phyloP scores from a whole-genome alignment of 1,284 basidiomycete species.

The Leccinum variabile region DNA sequence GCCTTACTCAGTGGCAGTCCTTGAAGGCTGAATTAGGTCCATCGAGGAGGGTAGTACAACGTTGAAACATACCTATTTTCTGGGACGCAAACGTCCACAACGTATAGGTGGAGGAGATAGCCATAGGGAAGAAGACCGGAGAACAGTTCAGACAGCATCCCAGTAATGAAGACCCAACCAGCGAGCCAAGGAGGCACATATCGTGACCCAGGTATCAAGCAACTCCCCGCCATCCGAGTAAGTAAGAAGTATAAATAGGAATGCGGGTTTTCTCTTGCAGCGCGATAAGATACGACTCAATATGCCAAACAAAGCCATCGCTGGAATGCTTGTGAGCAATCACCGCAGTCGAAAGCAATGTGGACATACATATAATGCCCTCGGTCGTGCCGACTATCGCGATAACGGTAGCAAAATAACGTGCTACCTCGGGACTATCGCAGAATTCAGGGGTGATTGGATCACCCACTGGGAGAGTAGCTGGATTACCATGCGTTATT shows the following conservation, averaged over 20 bases:
- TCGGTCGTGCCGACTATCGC: conserved; percentile 17
- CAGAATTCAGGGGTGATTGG: conserved; percentile 25
- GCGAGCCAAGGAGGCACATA: conserved; percentile 12
- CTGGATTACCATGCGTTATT: conserved; percentile 12
- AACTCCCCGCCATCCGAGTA: conserved; percentile 15
- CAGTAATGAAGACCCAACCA: conserved; percentile 21
- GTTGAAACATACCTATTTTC: conserved; percentile 29
- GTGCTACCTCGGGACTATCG: conserved; percentile 23
- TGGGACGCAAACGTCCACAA: conserved; percentile 29
- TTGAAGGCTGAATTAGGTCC: conserved; percentile 12
- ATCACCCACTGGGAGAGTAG: conserved; percentile 10
- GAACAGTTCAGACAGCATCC: conserved; percentile 20
- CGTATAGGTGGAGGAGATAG: conserved; percentile 32
- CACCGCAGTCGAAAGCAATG: neutral
- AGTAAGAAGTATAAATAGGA: conserved; percentile 22
- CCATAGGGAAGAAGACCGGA: conserved; percentile 10
- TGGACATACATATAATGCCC: conserved; percentile 26
- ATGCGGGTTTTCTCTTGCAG: conserved; percentile 34
- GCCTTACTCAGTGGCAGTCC: conserved; percentile 34
- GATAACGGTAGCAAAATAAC: conserved; percentile 21
- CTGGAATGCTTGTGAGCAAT: conserved; percentile 17
- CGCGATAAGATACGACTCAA: conserved; percentile 29
- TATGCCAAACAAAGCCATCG: conserved; percentile 21
- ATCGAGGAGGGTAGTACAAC: neutral
- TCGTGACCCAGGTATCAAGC: conserved; percentile 25